Evolutionary conservation across 2,329 filamentous ascomycete species (phyloP), one percentile per base, ranked within the genome.

Genomic region (Colletotrichum eleusines): DNA sequence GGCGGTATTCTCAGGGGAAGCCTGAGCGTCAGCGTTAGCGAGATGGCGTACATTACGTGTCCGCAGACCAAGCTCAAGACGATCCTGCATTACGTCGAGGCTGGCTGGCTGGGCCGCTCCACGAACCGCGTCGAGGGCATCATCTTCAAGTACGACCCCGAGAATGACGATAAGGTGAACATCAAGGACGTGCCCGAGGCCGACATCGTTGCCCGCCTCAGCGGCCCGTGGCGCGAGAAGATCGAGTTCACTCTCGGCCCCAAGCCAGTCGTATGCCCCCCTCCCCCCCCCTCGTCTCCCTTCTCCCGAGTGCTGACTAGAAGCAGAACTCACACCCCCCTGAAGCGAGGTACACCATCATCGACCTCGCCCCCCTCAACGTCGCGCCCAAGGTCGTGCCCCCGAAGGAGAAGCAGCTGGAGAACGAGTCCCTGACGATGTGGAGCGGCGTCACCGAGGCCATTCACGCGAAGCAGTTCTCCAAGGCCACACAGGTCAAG

Each of bases 111-210:
- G 38, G 94, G 95, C 57, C 93, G 94, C 74, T 89, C 94, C 26
- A 95, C 97, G 76, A 97, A 98, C 81, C 94, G 92, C 78, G 92
- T 99, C 44, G 90, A 97, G 72, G 96, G 96, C 23, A 90, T 98
- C 65, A 87, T 98, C 66, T 99, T 97, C 86, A 91, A 88, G 60
- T 97, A 97, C 75, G 92, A 97, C 77, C 92, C 94, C 0, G 89
- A 93, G 28, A 95, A 95, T 69, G 95, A 98, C 79, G 89, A 89
- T 78, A 94, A 91, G 80, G 90, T 84, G 6, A 91, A 88, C 75
- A 91, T 98, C 76, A 94, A 92, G 82, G 95, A 98, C 72, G 94
- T 99, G 0, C 88, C 94, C 0, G 93, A 96, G 1, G 90, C 92
- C 72, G 94, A 97, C 77, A 84, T 99, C 40, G 86, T 98, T 63